These are phyloP conservation scores for Blastobotrys chiropterorum DNA, from an alignment of 805 yeast species.

Conservation along the genomic window DNA sequence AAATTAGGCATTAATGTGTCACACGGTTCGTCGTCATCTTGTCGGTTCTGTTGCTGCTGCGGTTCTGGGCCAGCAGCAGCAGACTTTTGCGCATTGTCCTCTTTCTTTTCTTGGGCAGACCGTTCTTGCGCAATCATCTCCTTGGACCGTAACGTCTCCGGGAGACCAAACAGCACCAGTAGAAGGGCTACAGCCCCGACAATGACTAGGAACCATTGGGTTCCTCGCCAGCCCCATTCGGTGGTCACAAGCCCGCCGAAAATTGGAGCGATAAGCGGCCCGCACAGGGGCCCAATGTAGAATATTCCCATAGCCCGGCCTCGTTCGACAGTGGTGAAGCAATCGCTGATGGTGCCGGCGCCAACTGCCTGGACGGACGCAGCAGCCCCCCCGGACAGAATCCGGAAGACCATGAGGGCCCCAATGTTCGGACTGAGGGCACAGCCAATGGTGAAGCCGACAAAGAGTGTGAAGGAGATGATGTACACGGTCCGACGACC, in stretches of 20 bases:
- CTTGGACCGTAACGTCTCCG: conserved; percentile 64
- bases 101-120: not conserved
- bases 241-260: conserved; percentile 68
- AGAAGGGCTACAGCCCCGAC: conserved; percentile 50
- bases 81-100: not conserved
- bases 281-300: conserved; percentile 75
- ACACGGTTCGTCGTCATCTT: not conserved
- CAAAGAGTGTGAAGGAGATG: conserved; percentile 54
- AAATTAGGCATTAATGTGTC: conserved; percentile 5
- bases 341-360: conserved; percentile 79
- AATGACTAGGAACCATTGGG: conserved; percentile 78
- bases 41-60: not conserved
- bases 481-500: conserved; percentile 75
- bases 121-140: not conserved
- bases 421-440: conserved; percentile 57
- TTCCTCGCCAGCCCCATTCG: conserved; percentile 81
- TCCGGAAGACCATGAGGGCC: conserved; percentile 60
- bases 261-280: conserved; percentile 76
- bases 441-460: conserved; percentile 66
- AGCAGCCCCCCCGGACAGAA: conserved; percentile 71
- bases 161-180: conserved; percentile 51
- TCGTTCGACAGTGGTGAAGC: conserved; percentile 59
- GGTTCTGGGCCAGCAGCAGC: not conserved
- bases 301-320: conserved; percentile 76
- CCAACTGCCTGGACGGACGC: conserved; percentile 87